Base-by-base conservation (phyloP, 176 grass and related monocot species). In the Oryza brachyantha region DNA sequence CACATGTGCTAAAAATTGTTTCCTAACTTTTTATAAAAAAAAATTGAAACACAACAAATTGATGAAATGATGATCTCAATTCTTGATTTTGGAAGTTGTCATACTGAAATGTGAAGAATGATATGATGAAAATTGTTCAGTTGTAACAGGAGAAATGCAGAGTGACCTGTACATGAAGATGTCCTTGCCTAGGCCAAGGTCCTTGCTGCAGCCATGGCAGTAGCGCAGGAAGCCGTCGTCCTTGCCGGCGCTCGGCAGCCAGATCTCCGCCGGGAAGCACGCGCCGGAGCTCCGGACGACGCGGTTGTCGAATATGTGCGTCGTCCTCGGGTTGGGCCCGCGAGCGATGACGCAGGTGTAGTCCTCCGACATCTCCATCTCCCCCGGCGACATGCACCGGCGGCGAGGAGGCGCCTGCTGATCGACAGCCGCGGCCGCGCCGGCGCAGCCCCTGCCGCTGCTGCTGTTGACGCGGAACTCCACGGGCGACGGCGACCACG, bases 291-390 rank as follows among this genome's bases (percentile, higher is more conserved):
- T 86, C 70, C 84, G 84, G 27, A 92, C 42, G 37, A 90, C 67
- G 80, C 70, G 79, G 70, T 77, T 84, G 35, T 96, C 84, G 72
- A 96, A 92, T 50, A 96, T 90, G 76, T 90, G 87, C 32, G 82
- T 88, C 21, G 90, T 92, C 86, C 66, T 86, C 26, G 83, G 74
- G 84, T 84, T 86, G 11, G 87, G 67, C n/a, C 90, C 82, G 14
- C 89, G 90, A 6, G 79, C 76, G 58, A 92, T 92, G 50, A 96
- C 86, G 75, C 93, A 66, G 62, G 93, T 92, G 82, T 96, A 96
- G 76, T 84, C 87, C 83, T 92, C 90, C 50, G 93, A 95, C n/a
- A 81, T 79, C 68, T 88, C 87, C 79, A 90, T 85, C 50, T 84
- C 85, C 52, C 42, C 73, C 24, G 84, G 64, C 12, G 84, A 81